Evolutionary conservation across 2,329 filamentous ascomycete species (phyloP), one percentile per base, ranked within the genome.

Genomic region (Xylaria sp.): DNA sequence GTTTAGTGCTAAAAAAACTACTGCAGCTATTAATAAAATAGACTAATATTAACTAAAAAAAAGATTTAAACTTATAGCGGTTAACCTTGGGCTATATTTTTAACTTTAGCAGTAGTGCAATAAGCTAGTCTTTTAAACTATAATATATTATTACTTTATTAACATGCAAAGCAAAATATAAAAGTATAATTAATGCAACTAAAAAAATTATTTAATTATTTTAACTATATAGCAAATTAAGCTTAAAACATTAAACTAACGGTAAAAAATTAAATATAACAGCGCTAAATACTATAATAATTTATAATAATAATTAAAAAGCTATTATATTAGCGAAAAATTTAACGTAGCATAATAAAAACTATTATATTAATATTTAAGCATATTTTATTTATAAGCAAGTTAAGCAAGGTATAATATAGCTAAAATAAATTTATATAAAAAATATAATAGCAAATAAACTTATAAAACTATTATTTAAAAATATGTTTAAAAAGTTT

Each of bases 271-370:
- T 13, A 13, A 42, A 3, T 42, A 42, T n/a, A n/a, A n/a, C n/a
- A n/a, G n/a, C n/a, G n/a, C 18, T 13, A 13, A 42, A 3, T 42
- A 42, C 10, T 42, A 57, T 57, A 57, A 57, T 57, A 23, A 40
- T 42, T 16, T 57, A 57, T 57, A 57, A 42, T 42, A 42, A 57
- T 42, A 42, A 42, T 42, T 42, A 42, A 42, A 18, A 9, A 13
- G 3, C 10, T 5, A 42, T 29, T 13, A 27, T 53, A 53, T 53
- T 42, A 13, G 10, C 10, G 12, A 53, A 57, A 57, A 23, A 57
- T 16, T 42, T 42, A 23, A 57, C 37, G 10, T 42, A 57, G 23
- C 40, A 57, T 57, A 57, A 42, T 25, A 32, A 32, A 32, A 32
- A 32, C 29, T 8, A 8, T 3, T 32, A 32, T 32, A 32, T 32